phyloP scores from a whole-genome alignment of 352 stramenopile species.

The Pythium dissimile region DNA sequence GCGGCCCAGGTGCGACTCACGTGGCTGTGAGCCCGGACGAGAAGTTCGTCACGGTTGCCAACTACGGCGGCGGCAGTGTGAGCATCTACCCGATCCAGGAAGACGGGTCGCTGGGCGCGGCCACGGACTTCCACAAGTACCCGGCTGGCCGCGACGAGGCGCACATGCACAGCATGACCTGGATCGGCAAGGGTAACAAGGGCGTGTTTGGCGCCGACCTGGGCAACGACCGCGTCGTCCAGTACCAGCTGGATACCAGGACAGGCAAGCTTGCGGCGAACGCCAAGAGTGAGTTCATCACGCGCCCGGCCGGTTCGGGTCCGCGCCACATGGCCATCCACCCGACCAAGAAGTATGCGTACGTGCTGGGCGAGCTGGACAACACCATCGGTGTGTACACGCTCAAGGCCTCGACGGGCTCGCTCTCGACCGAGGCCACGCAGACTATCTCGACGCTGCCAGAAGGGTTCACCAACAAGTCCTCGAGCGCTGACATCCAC shows the following conservation, averaged over 20 bases:
- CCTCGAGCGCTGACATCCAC: slow-evolving; percentile 45
- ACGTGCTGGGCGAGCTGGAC: slow-evolving; percentile 58
- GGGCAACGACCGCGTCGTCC: slow-evolving; percentile 55
- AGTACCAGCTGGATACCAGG: slow-evolving; percentile 39
- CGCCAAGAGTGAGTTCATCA: slow-evolving; percentile 11
- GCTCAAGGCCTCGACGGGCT: slow-evolving; percentile 24
- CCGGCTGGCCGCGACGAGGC: slow-evolving; percentile 35
- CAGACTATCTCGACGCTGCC: slow-evolving; percentile 62
- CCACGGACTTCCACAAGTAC: slow-evolving; percentile 42
- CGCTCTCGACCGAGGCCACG: slow-evolving; percentile 25
- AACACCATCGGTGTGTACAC: slow-evolving; percentile 60
- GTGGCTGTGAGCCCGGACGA: slow-evolving; percentile 45
- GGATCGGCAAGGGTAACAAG: slow-evolving; percentile 36
- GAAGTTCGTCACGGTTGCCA: slow-evolving; percentile 54
- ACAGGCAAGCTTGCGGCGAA: slow-evolving; percentile 33
- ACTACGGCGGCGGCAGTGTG: slow-evolving; percentile 57
- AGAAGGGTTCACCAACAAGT: slow-evolving; percentile 23
- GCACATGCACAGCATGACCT: slow-evolving; percentile 67
- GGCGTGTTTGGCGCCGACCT: slow-evolving; percentile 50
- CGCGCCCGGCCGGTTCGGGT: slow-evolving; percentile 33
- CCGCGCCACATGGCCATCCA: slow-evolving; percentile 67
- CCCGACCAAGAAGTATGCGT: slow-evolving; percentile 37
- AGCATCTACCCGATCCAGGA: slow-evolving; percentile 46
- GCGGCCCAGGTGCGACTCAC: slow-evolving; percentile 42
- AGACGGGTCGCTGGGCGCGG: slow-evolving; percentile 36